These are phyloP conservation scores for Heterobasidion parviporum DNA, from an alignment of 1,284 basidiomycete species.

Conservation along the genomic window DNA sequence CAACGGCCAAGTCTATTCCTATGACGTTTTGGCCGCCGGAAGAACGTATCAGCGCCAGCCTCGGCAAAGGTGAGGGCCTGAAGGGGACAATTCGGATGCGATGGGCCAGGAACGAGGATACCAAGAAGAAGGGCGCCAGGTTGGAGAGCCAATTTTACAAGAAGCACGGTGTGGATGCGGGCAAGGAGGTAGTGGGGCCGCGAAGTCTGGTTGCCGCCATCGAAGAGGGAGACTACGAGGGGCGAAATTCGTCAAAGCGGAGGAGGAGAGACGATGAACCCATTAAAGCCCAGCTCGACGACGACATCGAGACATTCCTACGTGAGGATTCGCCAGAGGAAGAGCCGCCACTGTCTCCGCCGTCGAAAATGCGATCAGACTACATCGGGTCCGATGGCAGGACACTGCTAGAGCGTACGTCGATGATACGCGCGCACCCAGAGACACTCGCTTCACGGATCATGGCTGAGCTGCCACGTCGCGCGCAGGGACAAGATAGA, in stretches of 20 bases:
- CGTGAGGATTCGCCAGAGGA: slow-evolving; percentile 30
- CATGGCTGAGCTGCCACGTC: slow-evolving; percentile 33
- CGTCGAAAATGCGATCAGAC: slow-evolving; percentile 61
- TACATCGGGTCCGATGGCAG: slow-evolving; percentile 38
- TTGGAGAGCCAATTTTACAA: slow-evolving; percentile 66
- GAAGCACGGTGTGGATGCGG: slow-evolving; percentile 58
- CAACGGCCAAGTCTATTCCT: slow-evolving; percentile 60
- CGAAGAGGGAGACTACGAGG: slow-evolving; percentile 8
- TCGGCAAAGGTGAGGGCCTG: slow-evolving; percentile 56
- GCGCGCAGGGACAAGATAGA: slow-evolving; percentile 14
- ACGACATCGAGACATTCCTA: slow-evolving; percentile 60
- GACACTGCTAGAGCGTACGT: slow-evolving; percentile 49
- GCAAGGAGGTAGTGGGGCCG: slow-evolving; percentile 38
- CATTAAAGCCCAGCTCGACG: slow-evolving; percentile 36
- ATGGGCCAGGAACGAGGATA: slow-evolving; percentile 59
- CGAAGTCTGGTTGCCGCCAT: neutral
- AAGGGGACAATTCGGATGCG: slow-evolving; percentile 60
- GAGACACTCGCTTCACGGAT: slow-evolving; percentile 33
- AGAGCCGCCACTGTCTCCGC: slow-evolving; percentile 31
- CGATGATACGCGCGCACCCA: slow-evolving; percentile 27
- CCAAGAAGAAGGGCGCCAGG: slow-evolving; percentile 67
- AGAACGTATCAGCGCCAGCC: slow-evolving; percentile 58
- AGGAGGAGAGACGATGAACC: slow-evolving; percentile 26
- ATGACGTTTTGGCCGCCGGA: slow-evolving; percentile 70
- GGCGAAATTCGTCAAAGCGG: slow-evolving; percentile 25